These are phyloP conservation scores for Fusarium avenaceum DNA, from an alignment of 2,329 filamentous ascomycete genomes.

Conservation along the genomic window DNA sequence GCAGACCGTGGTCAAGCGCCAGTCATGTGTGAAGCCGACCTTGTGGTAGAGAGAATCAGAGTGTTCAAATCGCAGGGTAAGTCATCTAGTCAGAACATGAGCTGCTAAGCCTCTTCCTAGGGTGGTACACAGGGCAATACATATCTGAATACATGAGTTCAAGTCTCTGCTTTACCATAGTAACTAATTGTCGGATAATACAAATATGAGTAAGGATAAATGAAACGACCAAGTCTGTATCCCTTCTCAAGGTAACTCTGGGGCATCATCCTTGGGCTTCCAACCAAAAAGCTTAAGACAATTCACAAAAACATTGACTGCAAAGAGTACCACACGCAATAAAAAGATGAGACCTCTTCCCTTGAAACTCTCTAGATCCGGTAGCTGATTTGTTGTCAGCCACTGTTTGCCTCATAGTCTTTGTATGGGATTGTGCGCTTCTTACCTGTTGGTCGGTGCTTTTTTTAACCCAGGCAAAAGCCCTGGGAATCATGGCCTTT, in stretches of 20 bases:
- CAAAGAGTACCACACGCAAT: rapidly evolving
- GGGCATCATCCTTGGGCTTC: background rate
- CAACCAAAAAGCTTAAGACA: background rate
- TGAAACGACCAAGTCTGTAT: no score
- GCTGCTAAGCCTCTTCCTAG: no score
- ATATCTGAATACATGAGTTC: no score
- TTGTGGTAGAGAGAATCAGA: no score
- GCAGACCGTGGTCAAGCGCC: no score
- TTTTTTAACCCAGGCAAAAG: background rate
- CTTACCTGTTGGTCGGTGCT: background rate
- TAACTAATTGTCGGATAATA: no score
- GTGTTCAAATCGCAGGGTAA: no score
- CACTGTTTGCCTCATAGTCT: rapidly evolving
- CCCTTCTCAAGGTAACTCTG: background rate
- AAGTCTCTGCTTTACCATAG: no score
- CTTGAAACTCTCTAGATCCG: background rate
- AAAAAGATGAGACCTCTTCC: background rate
- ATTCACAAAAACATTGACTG: rapidly evolving
- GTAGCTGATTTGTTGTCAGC: background rate
- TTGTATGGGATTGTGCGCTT: rapidly evolving
- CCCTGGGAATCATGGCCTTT: slow-evolving; percentile 2
- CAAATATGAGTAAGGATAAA: no score
- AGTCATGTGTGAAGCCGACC: no score
- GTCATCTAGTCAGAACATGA: no score
- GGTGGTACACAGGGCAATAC: no score